Evolutionary conservation across 179 eudicot species (phyloP), one percentile per base, ranked within the genome.

Genomic region (Actinidia arguta): DNA sequence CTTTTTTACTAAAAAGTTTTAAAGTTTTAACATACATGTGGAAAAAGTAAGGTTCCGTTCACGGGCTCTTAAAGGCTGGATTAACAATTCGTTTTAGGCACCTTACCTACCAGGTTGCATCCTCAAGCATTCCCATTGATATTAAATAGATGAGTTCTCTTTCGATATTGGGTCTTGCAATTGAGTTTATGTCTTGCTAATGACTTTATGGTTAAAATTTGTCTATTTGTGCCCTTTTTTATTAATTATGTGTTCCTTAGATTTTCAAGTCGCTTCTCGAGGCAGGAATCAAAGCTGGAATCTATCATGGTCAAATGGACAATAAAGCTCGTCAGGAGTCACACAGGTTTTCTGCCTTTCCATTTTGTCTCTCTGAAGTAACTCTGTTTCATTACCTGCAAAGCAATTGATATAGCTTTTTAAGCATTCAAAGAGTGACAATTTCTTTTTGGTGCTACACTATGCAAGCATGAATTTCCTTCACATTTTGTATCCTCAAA

Each of bases 221-320:
- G 52, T 48, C 36, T 47, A 10, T 22, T 58, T 75, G 18, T 76
- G 52, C 46, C 74, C 5, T 48, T 69, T 78, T 47, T 78, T 44
- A 59, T 50, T 10, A n/a, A 9, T 82, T 61, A 24, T 76, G 76
- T 74, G 25, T 83, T 78, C 54, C 22, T 52, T 75, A 94, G 97
- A 85, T 94, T 75, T 89, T 85, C 82, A 82, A 88, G 77, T 80
- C 83, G 80, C 94, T 94, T 75, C 86, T 78, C 61, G 80, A 82
- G 78, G 90, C 91, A 36, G 92, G 95, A 87, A 86, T 94, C 46
- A 87, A 89, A 82, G 89, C 92, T 73, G 98, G 97, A 78, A 90
- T 90, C 72, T 94, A 94, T 88, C 94, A 94, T 91, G 98, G 98
- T 76, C 95, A 90, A 91, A 87, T 94, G 97, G 78, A 83, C 47